Evolutionary conservation across 257 asterid genomes (phyloP).

Genomic region (Ilex aquifolium): DNA sequence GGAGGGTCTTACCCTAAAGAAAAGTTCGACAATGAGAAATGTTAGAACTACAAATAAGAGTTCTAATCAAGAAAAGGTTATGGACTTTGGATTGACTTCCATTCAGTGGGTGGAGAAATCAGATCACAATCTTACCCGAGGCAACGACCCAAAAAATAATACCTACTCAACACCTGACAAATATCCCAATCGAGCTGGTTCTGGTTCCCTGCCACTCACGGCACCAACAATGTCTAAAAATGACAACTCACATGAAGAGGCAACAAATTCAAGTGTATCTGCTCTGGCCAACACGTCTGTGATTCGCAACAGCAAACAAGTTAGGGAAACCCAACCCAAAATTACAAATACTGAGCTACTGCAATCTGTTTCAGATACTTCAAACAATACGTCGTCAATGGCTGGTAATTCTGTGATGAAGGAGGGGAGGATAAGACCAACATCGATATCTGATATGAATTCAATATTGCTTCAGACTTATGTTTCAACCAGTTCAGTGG

Average conservation of each 20-base stretch:
- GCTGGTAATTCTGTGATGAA: constrained; percentile 9
- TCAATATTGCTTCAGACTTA: constrained; percentile 25
- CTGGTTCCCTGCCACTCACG: background rate
- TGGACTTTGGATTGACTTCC: background rate
- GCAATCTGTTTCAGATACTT: constrained; percentile 17
- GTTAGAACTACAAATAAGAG: background rate
- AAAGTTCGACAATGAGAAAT: background rate
- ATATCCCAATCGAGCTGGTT: background rate
- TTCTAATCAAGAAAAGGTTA: background rate
- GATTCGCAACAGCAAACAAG: background rate
- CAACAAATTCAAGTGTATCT: constrained; percentile 6
- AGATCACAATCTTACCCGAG: constrained; percentile 2
- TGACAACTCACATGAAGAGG: constrained; percentile 1
- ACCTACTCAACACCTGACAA: background rate
- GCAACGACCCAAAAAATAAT: constrained; percentile 1
- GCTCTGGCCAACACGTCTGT: constrained; percentile 11
- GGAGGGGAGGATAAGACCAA: constrained; percentile 25
- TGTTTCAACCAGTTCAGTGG: constrained; percentile 26
- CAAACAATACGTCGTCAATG: constrained; percentile 16
- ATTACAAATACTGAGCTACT: constrained; percentile 6
- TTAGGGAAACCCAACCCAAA: background rate
- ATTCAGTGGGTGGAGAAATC: constrained; percentile 1
- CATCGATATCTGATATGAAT: constrained; percentile 42
- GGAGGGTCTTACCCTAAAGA: constrained; percentile 1
- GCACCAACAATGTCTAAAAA: constrained; percentile 1